Evolutionary conservation across 192 early-diverging fungal genomes (phyloP), one percentile per base, ranked within the genome.

Genomic region (Podila epicladia): DNA sequence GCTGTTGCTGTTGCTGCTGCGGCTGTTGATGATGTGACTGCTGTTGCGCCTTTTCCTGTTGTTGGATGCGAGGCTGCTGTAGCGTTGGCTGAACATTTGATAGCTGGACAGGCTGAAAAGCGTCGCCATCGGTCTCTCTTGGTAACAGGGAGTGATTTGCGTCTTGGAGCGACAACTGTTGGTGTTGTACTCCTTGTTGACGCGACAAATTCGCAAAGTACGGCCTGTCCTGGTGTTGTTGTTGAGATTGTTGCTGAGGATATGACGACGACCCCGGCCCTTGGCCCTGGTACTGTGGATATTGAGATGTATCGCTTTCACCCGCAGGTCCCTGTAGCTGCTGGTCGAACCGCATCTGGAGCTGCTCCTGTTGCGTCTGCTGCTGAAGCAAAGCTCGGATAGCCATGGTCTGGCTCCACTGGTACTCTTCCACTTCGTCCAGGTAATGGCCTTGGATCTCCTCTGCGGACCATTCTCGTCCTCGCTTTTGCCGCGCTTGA

Each of bases 391-490:
- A 51, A 0, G 70, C 20, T 8, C 76, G 59, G n/a, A 80, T 64
- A 0, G 76, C 76, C 65, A 80, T 80, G 19, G 76, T 58, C 33
- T 80, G 76, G 19, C 51, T 58, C 69, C 69, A 72, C 28, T 80
- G 76, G 31, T 67, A 72, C 45, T 80, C 76, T 29, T 80, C 76
- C 17, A 80, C 76, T 32, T 80, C 48, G 37, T 80, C 76, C 45
- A 80, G 20, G 58, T 72, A 80, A 29, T 80, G 76, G 0, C 59
- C 41, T 32, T 80, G 76, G 8, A 41, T 61, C 33, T 80, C 76
- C 31, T 80, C 76, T 29, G 66, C 60, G 7, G 76, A 64, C 31
- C 59, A 67, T n/a, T 80, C 76, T 53, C 76, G 64, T 0, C 37
- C 9, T 11, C 76, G 64, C 41, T 80, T 78, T 32, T 28, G 38